Conservation (phyloP, 202 grass and related monocot species). For the Setaria italica region DNA sequence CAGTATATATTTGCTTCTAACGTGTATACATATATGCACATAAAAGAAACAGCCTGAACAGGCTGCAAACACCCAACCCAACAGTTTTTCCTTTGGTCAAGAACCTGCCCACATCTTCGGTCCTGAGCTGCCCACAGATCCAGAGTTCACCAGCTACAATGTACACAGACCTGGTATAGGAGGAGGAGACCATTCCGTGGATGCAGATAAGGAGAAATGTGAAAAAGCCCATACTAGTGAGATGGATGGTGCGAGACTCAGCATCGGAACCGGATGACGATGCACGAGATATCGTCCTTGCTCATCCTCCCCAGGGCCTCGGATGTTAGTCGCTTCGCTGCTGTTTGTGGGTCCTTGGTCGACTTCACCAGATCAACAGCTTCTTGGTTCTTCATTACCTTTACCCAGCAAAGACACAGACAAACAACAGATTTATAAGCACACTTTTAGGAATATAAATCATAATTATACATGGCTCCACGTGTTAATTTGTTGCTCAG, state of each 20-base stretch:
- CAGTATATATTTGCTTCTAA: constrained; percentile 16
- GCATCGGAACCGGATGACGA: constrained; percentile 77
- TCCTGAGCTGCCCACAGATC: constrained; percentile 12
- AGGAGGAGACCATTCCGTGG: neutral
- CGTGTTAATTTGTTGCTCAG: neutral
- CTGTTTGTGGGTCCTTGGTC: constrained; percentile 77
- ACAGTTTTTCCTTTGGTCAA: constrained; percentile 3
- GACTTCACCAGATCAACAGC: constrained; percentile 76
- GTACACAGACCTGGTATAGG: constrained; percentile 20
- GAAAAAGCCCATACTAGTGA: neutral
- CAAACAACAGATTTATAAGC: constrained; percentile 1
- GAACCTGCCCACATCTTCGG: neutral
- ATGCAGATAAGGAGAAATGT: neutral
- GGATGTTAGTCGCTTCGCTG: constrained; percentile 71
- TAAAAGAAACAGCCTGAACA: neutral
- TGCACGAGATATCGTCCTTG: constrained; percentile 90
- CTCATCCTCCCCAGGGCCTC: constrained; percentile 69
- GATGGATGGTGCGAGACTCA: constrained; percentile 35
- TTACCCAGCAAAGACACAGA: constrained; percentile 8
- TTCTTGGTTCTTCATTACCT: constrained; percentile 89
- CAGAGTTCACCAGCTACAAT: constrained; percentile 37
- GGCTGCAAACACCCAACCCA: constrained; percentile 8
- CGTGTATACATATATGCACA: constrained; percentile 42
- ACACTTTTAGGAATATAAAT: constrained; percentile 10
- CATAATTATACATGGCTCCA: neutral